Conservation (phyloP, 1,284 basidiomycete genomes). For the Cryptococcus jaspeensis region DNA sequence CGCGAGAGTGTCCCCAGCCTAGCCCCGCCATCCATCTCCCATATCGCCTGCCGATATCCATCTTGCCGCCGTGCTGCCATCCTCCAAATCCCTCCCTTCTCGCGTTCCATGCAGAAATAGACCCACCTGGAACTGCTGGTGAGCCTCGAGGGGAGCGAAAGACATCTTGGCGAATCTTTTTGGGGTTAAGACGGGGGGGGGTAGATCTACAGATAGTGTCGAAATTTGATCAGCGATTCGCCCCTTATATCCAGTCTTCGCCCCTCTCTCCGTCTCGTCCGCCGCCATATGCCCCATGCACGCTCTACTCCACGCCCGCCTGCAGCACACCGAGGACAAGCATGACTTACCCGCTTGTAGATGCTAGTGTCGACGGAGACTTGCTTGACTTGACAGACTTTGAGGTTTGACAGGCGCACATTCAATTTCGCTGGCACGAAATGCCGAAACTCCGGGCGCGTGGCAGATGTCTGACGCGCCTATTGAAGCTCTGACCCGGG, state of each 20-base stretch:
- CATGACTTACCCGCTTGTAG: too few relatives aligned
- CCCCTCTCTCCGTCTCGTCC: neutral
- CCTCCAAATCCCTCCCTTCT: neutral
- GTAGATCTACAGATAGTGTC: slow-evolving; percentile 1
- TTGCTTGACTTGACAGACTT: too few relatives aligned
- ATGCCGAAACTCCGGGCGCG: too few relatives aligned
- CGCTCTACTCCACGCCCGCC: neutral
- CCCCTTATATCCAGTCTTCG: neutral
- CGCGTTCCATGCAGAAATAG: neutral
- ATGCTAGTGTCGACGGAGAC: neutral
- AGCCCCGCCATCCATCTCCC: neutral
- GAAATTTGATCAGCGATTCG: neutral
- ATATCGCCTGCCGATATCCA: neutral
- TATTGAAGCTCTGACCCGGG: too few relatives aligned
- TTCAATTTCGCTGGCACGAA: too few relatives aligned
- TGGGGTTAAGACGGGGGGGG: slow-evolving; percentile 3
- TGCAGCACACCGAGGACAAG: too few relatives aligned
- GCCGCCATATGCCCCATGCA: neutral
- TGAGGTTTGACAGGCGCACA: too few relatives aligned
- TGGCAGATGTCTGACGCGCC: too few relatives aligned
- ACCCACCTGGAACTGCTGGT: slow-evolving; percentile 86
- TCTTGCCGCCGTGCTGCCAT: neutral
- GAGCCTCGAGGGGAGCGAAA: slow-evolving; percentile 87
- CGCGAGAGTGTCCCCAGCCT: neutral
- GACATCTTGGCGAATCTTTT: slow-evolving; percentile 62